Evolutionary conservation across 1,284 basidiomycete genomes (phyloP).

Genomic region (Malassezia furfur): DNA sequence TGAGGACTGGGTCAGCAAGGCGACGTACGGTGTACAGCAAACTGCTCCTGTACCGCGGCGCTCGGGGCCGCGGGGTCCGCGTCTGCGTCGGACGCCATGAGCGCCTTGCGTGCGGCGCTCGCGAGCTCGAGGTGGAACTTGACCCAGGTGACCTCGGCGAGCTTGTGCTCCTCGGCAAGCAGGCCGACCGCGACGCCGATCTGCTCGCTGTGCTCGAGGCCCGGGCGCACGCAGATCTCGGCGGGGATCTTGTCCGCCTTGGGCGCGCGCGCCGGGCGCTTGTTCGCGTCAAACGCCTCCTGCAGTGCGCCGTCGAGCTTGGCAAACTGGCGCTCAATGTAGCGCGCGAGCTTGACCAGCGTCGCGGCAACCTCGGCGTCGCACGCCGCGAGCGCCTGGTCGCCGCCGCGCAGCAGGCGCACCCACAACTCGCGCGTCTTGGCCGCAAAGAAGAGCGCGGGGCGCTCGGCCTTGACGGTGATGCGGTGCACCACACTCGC

Average conservation of each 20-base stretch:
- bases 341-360: slow-evolving; percentile 34
- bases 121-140: slow-evolving; percentile 41
- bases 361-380: slow-evolving; percentile 19
- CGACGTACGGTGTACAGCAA: not conserved
- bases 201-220: slow-evolving; percentile 26
- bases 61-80: not conserved
- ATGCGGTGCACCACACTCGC: slow-evolving; percentile 40
- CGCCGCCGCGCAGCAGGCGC: slow-evolving; percentile 22
- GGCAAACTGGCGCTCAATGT: slow-evolving; percentile 33
- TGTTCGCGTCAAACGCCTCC: slow-evolving; percentile 28
- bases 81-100: slow-evolving; percentile 8
- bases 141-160: slow-evolving; percentile 39
- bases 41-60: not conserved
- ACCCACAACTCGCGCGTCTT: slow-evolving; percentile 22
- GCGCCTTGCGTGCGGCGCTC: slow-evolving; percentile 23
- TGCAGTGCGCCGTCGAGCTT: slow-evolving; percentile 36
- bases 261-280: slow-evolving; percentile 23
- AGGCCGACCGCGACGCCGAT: slow-evolving; percentile 43
- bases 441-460: slow-evolving; percentile 30
- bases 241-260: slow-evolving; percentile 26
- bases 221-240: slow-evolving; percentile 35
- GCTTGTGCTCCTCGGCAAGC: slow-evolving; percentile 37
- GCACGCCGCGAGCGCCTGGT: slow-evolving; percentile 20
- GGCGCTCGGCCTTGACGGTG: slow-evolving; percentile 33
- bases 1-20: slow-evolving; percentile 11